Evolutionary conservation across 2,329 filamentous ascomycete species (phyloP).

Genomic region (Diaporthe ampelina): DNA sequence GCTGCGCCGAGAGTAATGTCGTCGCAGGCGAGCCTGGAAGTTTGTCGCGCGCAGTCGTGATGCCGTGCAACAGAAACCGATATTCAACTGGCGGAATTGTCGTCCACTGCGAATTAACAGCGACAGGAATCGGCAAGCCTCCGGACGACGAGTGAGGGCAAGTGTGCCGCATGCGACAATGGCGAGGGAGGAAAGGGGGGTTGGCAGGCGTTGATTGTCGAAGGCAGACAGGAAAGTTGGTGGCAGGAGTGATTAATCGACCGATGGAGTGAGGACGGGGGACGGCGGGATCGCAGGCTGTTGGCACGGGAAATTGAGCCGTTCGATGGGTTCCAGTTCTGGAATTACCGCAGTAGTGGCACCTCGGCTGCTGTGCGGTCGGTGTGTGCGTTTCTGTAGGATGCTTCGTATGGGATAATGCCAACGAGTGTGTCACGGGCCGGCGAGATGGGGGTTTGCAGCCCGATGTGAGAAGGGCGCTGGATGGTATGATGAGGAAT

Average conservation of each 20-base stretch:
- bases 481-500: constrained; percentile 24
- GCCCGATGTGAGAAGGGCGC: constrained; percentile 2
- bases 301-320: constrained; percentile 41
- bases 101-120: constrained; percentile 19
- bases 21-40: constrained; percentile 34
- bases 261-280: constrained; percentile 25
- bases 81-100: constrained; percentile 11
- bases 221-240: constrained; percentile 25
- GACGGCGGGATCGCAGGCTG: constrained; percentile 31
- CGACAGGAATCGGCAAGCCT: constrained; percentile 7
- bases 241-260: constrained; percentile 25
- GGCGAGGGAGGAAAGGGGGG: constrained; percentile 7
- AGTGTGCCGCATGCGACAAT: constrained; percentile 32
- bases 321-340: constrained; percentile 40
- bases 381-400: constrained; percentile 18
- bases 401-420: constrained; percentile 28
- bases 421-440: constrained; percentile 15
- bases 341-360: constrained; percentile 41
- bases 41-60: constrained; percentile 35
- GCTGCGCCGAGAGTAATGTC: constrained; percentile 12
- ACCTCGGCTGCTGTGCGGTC: constrained; percentile 36
- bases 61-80: constrained; percentile 32
- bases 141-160: constrained; percentile 8
- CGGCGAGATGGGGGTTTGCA: constrained; percentile 11
- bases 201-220: constrained; percentile 30